phyloP scores from a whole-genome alignment of 2,329 filamentous ascomycete species.

The Curvularia sp. region DNA sequence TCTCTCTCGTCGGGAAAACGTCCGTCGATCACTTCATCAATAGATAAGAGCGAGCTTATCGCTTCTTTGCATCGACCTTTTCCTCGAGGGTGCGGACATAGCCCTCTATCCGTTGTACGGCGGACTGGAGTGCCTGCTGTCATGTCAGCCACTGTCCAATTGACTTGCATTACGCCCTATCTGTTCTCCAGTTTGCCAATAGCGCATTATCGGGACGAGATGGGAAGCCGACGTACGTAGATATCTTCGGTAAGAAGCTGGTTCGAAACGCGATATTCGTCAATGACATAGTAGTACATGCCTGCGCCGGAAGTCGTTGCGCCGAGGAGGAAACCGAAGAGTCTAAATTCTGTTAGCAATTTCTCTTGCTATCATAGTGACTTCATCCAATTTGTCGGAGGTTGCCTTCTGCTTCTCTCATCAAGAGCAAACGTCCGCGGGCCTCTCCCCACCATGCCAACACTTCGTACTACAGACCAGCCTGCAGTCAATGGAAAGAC shows the following conservation, averaged over 20 bases:
- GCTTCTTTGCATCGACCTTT: slow-evolving; percentile 66
- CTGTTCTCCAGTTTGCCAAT: neutral
- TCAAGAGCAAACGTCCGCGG: neutral
- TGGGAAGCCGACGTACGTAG: slow-evolving; percentile 71
- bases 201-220: neutral
- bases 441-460: neutral
- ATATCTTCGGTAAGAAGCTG: slow-evolving; percentile 95
- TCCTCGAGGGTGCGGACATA: slow-evolving; percentile 85
- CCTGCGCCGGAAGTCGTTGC: slow-evolving; percentile 77
- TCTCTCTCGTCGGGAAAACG: neutral
- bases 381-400: neutral
- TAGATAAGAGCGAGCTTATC: slow-evolving; percentile 2
- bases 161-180: neutral
- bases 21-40: neutral
- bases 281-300: slow-evolving; percentile 90
- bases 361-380: neutral
- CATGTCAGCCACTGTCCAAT: slow-evolving; percentile 22
- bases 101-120: slow-evolving; percentile 82
- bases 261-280: slow-evolving; percentile 93
- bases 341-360: slow-evolving; percentile 57
- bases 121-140: slow-evolving; percentile 75
- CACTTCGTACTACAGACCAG: neutral
- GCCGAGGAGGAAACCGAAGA: slow-evolving; percentile 91
- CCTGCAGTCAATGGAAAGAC: slow-evolving; percentile 30
- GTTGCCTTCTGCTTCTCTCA: neutral